phyloP scores from a whole-genome alignment of 176 grass and related monocot genomes.

The bread wheat (Triticum aestivum) region DNA sequence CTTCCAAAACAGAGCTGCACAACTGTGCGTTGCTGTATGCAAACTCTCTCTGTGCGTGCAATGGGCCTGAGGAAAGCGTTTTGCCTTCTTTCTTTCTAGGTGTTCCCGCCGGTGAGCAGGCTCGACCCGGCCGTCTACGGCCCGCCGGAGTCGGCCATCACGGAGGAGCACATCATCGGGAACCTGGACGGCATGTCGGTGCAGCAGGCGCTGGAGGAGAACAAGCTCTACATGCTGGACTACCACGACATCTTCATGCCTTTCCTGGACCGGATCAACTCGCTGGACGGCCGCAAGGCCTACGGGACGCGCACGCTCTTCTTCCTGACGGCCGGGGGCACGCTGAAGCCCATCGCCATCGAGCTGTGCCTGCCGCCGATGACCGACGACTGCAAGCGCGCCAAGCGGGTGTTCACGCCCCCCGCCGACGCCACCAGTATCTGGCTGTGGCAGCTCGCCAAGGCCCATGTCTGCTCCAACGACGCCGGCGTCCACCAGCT shows the following conservation, averaged over 20 bases:
- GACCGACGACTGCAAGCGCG: slow-evolving; percentile 55
- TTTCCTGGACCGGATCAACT: slow-evolving; percentile 82
- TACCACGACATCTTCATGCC: slow-evolving; percentile 90
- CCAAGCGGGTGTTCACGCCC: slow-evolving; percentile 82
- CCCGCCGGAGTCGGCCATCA: slow-evolving; percentile 83
- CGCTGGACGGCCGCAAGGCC: slow-evolving; percentile 81
- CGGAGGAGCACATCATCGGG: slow-evolving; percentile 82
- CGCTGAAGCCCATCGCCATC: slow-evolving; percentile 87
- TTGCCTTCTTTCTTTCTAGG: slow-evolving; percentile 34
- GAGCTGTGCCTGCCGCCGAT: slow-evolving; percentile 76
- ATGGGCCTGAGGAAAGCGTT: not conserved
- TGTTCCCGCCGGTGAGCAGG: slow-evolving; percentile 80
- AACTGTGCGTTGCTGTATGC: not conserved
- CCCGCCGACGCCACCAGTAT: slow-evolving; percentile 75
- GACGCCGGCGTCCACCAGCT: slow-evolving; percentile 95
- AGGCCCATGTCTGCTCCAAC: slow-evolving; percentile 97
- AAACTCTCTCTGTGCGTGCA: not conserved
- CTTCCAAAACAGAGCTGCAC: not conserved
- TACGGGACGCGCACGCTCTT: slow-evolving; percentile 90
- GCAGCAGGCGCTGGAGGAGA: slow-evolving; percentile 58
- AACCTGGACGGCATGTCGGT: slow-evolving; percentile 81
- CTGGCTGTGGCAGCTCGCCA: slow-evolving; percentile 98
- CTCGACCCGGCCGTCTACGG: slow-evolving; percentile 79
- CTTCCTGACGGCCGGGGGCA: slow-evolving; percentile 66
- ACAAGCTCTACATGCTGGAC: slow-evolving; percentile 79